phyloP scores from a whole-genome alignment of 2,329 filamentous ascomycete species.

The Aspergillus fischeri region DNA sequence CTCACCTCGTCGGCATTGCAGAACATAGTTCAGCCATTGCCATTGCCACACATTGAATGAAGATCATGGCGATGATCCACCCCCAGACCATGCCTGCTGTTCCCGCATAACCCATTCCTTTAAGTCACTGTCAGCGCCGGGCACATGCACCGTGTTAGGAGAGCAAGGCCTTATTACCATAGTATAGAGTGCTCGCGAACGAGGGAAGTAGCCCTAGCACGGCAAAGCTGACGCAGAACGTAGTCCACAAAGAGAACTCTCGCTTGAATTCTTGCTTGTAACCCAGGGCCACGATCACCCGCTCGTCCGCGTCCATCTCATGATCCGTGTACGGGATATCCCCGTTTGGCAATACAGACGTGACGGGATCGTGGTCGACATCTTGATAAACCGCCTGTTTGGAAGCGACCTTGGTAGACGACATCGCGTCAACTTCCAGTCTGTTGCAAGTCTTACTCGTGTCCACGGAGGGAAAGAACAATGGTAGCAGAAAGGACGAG shows the following conservation, averaged over 20 bases:
- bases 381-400: slow-evolving; percentile 18
- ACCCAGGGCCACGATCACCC: slow-evolving; percentile 40
- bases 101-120: slow-evolving; percentile 52
- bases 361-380: slow-evolving; percentile 31
- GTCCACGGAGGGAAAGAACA: neutral
- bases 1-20: slow-evolving; percentile 63
- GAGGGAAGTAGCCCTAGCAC: slow-evolving; percentile 67
- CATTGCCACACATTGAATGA: slow-evolving; percentile 67
- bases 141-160: neutral
- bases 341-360: slow-evolving; percentile 33
- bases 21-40: slow-evolving; percentile 69
- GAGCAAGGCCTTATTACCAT: slow-evolving; percentile 50
- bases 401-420: slow-evolving; percentile 4
- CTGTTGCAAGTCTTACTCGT: neutral
- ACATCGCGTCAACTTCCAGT: neutral
- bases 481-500: neutral
- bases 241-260: slow-evolving; percentile 70
- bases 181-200: slow-evolving; percentile 67
- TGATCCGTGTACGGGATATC: slow-evolving; percentile 35
- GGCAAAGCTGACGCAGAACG: slow-evolving; percentile 70
- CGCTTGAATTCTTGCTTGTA: slow-evolving; percentile 63
- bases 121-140: slow-evolving; percentile 2
- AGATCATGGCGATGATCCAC: slow-evolving; percentile 68
- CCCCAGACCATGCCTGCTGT: slow-evolving; percentile 69
- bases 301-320: slow-evolving; percentile 38